A percentile compares a stretch with the other conserved stretches of the same genome.
phyloP scores from a whole-genome alignment of 129 eudicot species.

The Cynara cardunculus region DNA sequence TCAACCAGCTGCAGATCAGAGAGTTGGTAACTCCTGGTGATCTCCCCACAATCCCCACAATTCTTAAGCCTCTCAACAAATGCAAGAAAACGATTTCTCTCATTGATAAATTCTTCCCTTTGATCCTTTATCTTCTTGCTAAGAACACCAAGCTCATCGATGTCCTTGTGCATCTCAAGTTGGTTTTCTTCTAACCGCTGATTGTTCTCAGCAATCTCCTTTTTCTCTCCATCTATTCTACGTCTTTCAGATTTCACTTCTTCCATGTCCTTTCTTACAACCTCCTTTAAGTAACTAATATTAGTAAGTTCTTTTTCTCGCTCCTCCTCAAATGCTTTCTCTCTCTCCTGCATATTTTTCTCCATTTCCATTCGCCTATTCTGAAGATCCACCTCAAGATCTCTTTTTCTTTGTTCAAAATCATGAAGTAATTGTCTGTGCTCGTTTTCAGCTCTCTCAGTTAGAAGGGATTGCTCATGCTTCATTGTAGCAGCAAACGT shows the following conservation, averaged over 20 bases:
- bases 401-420: slow-evolving; percentile 50
- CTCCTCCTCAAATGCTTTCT: slow-evolving; percentile 54
- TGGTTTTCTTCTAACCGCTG: slow-evolving; percentile 54
- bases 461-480: slow-evolving; percentile 45
- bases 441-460: slow-evolving; percentile 46
- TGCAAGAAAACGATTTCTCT: slow-evolving; percentile 49
- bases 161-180: slow-evolving; percentile 72
- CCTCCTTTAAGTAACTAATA: slow-evolving; percentile 52
- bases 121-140: slow-evolving; percentile 69
- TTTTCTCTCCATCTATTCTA: slow-evolving; percentile 52
- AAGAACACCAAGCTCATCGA: slow-evolving; percentile 56
- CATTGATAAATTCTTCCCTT: slow-evolving; percentile 52
- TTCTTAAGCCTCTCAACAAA: slow-evolving; percentile 55
- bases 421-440: slow-evolving; percentile 51
- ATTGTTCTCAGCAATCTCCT: slow-evolving; percentile 46
- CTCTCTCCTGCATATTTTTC: slow-evolving; percentile 43
- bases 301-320: slow-evolving; percentile 44
- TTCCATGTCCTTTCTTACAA: slow-evolving; percentile 43
- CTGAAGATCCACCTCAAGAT: slow-evolving; percentile 55
- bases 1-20: slow-evolving; percentile 45
- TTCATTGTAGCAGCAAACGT: slow-evolving; percentile 60
- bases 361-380: slow-evolving; percentile 54
- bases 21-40: slow-evolving; percentile 32
- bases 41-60: slow-evolving; percentile 67
- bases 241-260: slow-evolving; percentile 48